Conservation (phyloP, 768 basidiomycete genomes). For the Agrocybe pediades region DNA sequence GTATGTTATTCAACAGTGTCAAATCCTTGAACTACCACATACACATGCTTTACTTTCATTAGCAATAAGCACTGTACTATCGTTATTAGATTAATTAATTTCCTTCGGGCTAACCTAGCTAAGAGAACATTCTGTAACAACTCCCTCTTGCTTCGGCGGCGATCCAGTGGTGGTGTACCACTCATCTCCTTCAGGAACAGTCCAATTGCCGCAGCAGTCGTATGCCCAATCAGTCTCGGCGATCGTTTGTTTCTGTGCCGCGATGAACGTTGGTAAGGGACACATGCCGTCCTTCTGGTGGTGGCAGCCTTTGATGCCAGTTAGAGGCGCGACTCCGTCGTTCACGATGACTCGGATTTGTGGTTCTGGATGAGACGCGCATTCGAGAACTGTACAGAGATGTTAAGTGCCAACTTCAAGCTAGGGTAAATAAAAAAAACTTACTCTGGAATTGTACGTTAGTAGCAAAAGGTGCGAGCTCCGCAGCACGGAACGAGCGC, state of each 20-base stretch:
- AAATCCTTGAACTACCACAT: too few relatives aligned
- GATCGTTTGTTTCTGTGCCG: slow-evolving; percentile 56
- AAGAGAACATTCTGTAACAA: neutral
- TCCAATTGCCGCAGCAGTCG: slow-evolving; percentile 59
- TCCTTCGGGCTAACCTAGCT: too few relatives aligned
- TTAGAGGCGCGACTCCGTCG: slow-evolving; percentile 72
- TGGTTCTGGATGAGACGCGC: slow-evolving; percentile 23
- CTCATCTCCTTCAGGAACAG: slow-evolving; percentile 27
- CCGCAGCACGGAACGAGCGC: slow-evolving; percentile 33
- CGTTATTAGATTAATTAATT: too few relatives aligned
- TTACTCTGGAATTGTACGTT: slow-evolving; percentile 14
- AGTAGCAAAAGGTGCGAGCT: slow-evolving; percentile 35
- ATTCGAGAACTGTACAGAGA: slow-evolving; percentile 43
- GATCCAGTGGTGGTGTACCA: neutral
- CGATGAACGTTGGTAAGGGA: slow-evolving; percentile 59
- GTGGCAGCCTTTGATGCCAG: slow-evolving; percentile 62
- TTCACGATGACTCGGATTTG: slow-evolving; percentile 75
- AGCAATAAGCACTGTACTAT: too few relatives aligned
- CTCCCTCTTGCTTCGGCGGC: neutral
- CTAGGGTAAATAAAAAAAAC: neutral
- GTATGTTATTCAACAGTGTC: too few relatives aligned
- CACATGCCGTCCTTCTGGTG: slow-evolving; percentile 64
- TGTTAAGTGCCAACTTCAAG: neutral
- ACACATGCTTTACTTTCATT: too few relatives aligned
- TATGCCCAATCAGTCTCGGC: slow-evolving; percentile 60